Base-by-base conservation (phyloP, 352 stramenopile genomes). In the Phytophthora tubulina region DNA sequence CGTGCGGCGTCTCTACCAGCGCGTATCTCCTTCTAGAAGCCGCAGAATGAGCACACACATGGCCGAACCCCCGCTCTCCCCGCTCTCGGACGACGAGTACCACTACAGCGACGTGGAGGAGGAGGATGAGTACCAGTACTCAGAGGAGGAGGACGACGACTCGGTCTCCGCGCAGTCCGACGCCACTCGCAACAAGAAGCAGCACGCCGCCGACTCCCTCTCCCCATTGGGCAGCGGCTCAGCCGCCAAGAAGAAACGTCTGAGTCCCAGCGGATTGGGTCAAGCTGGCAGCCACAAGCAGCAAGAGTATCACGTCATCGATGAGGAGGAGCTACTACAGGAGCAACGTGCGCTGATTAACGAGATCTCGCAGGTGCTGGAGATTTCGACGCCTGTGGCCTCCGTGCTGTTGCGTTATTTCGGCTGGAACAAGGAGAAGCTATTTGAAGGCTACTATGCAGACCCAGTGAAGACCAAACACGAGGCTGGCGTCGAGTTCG, bases 381-480 rank as follows among this genome's bases (percentile, higher is more conserved):
- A 95, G 79, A 85, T 90, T 30, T 80, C 85, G 46, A 49, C 56
- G 11, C 75, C 86, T 11, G 74, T 91, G 13, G 85, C 86, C 8
- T 85, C 85, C 0, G 80, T 97, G 50, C 72, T 97, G 45, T 73
- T 97, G 75, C 88, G 90, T 17, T 82, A 96, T 67, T 95, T 90
- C 71, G 76, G 79, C 21, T 97, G 92, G 92, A 92, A 97, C 79
- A 96, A 97, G 75, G 91, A 97, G 71, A 94, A 95, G 58, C 70
- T 97, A 2, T 92, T 96, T 68, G 91, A 97, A 66, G 80, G 75
- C 2, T 97, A 96, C 72, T 96, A 94, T 57, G 58, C 79, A 2
- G 89, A 97, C 53, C 84, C 88, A 0, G 70, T 54, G 21, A 87
- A 85, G 55, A 86, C 86, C 4, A 70, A 70, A 27, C 73, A 85